Percentiles rank a stretch among this genome's conserved stretches.
Evolutionary conservation across 225 moss, liverwort and hornwort genomes (phyloP).

Genomic region (Pleurozium schreberi): DNA sequence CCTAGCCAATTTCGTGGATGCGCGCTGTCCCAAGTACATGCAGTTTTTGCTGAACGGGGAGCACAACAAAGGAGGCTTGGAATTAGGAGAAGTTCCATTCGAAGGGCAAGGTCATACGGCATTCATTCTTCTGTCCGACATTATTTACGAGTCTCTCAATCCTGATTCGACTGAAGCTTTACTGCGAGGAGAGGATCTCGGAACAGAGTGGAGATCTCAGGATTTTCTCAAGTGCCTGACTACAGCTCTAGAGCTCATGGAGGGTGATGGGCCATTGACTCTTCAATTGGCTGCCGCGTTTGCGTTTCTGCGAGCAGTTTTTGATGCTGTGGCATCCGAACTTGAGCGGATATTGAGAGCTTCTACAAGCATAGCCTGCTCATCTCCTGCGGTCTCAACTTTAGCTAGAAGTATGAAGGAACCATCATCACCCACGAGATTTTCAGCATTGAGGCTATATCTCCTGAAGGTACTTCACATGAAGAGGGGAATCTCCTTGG

Average conservation of each 20-base stretch:
- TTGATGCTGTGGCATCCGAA: slow-evolving; percentile 32
- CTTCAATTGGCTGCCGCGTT: slow-evolving; percentile 17
- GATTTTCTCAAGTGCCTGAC: slow-evolving; percentile 12
- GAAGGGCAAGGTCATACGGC: slow-evolving; percentile 4
- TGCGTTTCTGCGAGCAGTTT: slow-evolving; percentile 23
- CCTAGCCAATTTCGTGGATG: slow-evolving; percentile 6
- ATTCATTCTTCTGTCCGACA: slow-evolving; percentile 31
- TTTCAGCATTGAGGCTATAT: slow-evolving; percentile 29
- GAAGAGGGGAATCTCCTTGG: slow-evolving; percentile 30
- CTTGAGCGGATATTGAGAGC: background rate
- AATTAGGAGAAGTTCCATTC: background rate
- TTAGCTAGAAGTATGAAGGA: slow-evolving; percentile 4
- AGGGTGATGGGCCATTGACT: slow-evolving; percentile 13
- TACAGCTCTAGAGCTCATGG: slow-evolving; percentile 15
- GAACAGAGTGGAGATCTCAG: slow-evolving; percentile 22
- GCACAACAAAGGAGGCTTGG: background rate
- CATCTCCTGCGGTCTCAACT: background rate
- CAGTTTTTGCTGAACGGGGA: slow-evolving; percentile 11
- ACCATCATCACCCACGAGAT: background rate
- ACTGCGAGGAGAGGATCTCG: slow-evolving; percentile 9
- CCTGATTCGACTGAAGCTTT: background rate
- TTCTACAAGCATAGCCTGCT: background rate
- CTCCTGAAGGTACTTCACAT: slow-evolving; percentile 46
- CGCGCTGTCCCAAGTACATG: slow-evolving; percentile 27
- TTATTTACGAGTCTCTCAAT: slow-evolving; percentile 20